Conservation (phyloP, 2,329 filamentous ascomycete species). For the Tolypocladium nubicola region DNA sequence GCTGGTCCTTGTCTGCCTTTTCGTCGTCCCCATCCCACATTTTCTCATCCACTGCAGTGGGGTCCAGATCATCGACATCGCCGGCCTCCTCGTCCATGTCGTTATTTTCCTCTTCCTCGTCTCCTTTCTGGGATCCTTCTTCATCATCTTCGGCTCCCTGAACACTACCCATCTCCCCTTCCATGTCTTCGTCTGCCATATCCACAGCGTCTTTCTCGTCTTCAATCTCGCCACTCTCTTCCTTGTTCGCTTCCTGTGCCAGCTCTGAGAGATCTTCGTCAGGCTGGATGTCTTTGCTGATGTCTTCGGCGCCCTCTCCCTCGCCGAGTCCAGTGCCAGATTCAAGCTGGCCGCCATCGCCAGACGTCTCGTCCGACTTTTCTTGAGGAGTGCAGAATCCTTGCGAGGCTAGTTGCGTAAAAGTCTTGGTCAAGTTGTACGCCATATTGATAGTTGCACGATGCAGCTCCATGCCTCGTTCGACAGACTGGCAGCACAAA, state of each 20-base stretch:
- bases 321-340: slow-evolving; percentile 89
- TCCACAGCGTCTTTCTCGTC: slow-evolving; percentile 81
- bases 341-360: slow-evolving; percentile 70
- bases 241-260: slow-evolving; percentile 70
- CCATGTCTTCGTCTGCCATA: slow-evolving; percentile 84
- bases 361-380: slow-evolving; percentile 59
- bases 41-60: slow-evolving; percentile 90
- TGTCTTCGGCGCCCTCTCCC: slow-evolving; percentile 90
- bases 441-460: slow-evolving; percentile 62
- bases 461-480: slow-evolving; percentile 54
- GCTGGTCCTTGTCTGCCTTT: slow-evolving; percentile 72
- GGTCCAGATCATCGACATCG: slow-evolving; percentile 82
- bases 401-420: slow-evolving; percentile 67
- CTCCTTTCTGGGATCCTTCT: slow-evolving; percentile 48
- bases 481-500: slow-evolving; percentile 48
- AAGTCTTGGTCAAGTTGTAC: slow-evolving; percentile 64
- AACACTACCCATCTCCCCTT: slow-evolving; percentile 65
- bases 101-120: slow-evolving; percentile 55
- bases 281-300: slow-evolving; percentile 90
- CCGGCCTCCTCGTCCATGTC: slow-evolving; percentile 85
- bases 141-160: slow-evolving; percentile 53
- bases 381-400: slow-evolving; percentile 90
- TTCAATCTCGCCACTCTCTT: slow-evolving; percentile 56
- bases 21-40: slow-evolving; percentile 91
- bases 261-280: slow-evolving; percentile 91